Percentiles rank a stretch among this genome's conserved stretches.
These are phyloP conservation scores for Vinca minor DNA, from an alignment of 257 asterid species.

Conservation along the genomic window DNA sequence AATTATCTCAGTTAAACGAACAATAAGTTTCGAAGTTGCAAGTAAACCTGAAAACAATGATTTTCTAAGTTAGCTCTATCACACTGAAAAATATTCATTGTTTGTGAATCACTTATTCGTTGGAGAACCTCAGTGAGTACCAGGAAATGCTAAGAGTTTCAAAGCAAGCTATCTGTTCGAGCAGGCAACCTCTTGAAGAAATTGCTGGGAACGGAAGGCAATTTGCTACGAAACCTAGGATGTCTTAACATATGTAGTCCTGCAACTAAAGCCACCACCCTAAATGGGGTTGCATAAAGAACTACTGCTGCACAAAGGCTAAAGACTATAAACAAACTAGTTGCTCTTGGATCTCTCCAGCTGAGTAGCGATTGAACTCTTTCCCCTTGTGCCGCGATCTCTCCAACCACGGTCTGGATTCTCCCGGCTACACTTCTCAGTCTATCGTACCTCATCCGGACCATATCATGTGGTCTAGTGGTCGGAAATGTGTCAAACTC, in stretches of 20 bases:
- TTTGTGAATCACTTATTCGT: too few relatives aligned
- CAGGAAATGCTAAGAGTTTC: too few relatives aligned
- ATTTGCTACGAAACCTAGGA: constrained; percentile 64
- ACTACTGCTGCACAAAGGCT: constrained; percentile 50
- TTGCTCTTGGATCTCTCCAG: constrained; percentile 84
- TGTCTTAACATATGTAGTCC: constrained; percentile 57
- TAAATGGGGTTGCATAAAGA: constrained; percentile 46
- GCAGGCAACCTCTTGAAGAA: constrained; percentile 67
- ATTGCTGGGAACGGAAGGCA: constrained; percentile 58
- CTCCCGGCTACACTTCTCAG: constrained; percentile 64
- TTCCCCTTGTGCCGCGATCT: constrained; percentile 71
- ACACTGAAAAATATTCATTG: too few relatives aligned
- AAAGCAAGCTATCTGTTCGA: constrained; percentile 56
- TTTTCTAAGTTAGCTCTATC: too few relatives aligned
- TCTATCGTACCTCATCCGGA: constrained; percentile 66
- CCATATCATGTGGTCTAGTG: constrained; percentile 30
- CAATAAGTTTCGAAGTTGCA: too few relatives aligned
- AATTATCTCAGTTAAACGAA: too few relatives aligned
- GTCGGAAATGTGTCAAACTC: constrained; percentile 73
- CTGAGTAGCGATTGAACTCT: constrained; percentile 49
- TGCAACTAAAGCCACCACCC: constrained; percentile 37
- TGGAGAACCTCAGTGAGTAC: too few relatives aligned
- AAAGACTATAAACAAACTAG: constrained; percentile 48
- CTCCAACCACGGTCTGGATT: constrained; percentile 73
- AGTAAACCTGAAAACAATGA: too few relatives aligned